phyloP scores from a whole-genome alignment of 2,329 filamentous ascomycete species.

The Simplicillium sp. region DNA sequence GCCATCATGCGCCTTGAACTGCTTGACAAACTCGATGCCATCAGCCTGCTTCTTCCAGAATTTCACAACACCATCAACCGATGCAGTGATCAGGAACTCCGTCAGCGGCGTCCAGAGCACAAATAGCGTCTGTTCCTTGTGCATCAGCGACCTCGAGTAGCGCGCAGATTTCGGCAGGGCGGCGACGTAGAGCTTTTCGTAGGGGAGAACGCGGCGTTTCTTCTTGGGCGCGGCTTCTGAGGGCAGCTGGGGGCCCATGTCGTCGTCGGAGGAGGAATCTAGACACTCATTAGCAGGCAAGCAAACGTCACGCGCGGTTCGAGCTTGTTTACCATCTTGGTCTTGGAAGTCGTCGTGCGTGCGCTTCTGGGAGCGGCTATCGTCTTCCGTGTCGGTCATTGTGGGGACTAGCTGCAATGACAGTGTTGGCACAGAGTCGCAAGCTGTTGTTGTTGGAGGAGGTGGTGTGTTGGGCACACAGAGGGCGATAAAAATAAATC shows the following conservation, averaged over 20 bases:
- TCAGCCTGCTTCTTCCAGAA: constrained; percentile 96
- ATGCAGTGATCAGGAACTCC: constrained; percentile 92
- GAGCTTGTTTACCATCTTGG: constrained; percentile 27
- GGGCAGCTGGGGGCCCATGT: constrained; percentile 87
- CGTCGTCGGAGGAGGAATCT: constrained; percentile 69
- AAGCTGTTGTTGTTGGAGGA: constrained; percentile 6
- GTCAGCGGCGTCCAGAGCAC: constrained; percentile 82
- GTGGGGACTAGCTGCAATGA: neutral
- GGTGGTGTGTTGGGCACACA: neutral
- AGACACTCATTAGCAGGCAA: constrained; percentile 24
- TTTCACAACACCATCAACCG: constrained; percentile 91
- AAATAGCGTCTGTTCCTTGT: constrained; percentile 88
- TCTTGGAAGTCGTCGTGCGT: constrained; percentile 46
- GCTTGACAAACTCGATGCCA: constrained; percentile 95
- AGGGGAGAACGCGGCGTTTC: constrained; percentile 81
- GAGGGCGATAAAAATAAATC: neutral
- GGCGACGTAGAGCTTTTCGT: constrained; percentile 91
- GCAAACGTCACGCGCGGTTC: constrained; percentile 2
- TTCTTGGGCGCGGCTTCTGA: constrained; percentile 73
- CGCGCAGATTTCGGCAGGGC: constrained; percentile 72
- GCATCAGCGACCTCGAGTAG: constrained; percentile 96
- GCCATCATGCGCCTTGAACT: constrained; percentile 83
- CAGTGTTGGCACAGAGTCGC: constrained; percentile 4
- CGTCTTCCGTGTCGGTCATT: constrained; percentile 22
- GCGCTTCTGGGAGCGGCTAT: constrained; percentile 32